Evolutionary conservation across 805 yeast species (phyloP), one percentile per base, ranked within the genome.

Genomic region (Myxozyma geophila): DNA sequence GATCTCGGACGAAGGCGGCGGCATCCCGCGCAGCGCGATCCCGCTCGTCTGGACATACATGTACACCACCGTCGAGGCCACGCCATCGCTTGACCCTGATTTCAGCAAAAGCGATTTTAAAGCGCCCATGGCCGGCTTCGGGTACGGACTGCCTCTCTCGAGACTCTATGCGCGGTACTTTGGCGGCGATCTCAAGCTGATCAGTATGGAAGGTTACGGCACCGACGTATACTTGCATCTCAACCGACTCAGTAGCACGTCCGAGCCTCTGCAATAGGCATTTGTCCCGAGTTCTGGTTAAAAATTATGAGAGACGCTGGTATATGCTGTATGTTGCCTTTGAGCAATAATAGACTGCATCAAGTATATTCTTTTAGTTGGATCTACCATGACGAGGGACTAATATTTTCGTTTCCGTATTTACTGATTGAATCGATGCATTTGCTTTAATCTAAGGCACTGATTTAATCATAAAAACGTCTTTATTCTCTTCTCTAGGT

Each of bases 71-170:
- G 96, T 92, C 54, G 85, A 86, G 70, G 82, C 85, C 58, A 83
- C 88, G 6, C 93, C 93, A 0, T 82, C 80, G 23, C 76, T 87
- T 54, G 90, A 86, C 64, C 82, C 83, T 1, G 88, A 85, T 47
- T 74, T 78, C 46, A 80, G 81, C 67, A 85, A 84, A 70, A 79
- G 85, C 23, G 88, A 87, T 63, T 87, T 89, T 77, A 84, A 84
- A 73, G 96, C 96, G 0, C 97, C 97, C 63, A 88, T 91, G 89
- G 96, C 96, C 57, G 97, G 97, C 0, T 88, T 89, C 69, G 97
- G 97, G 36, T 92, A 91, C 72, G 97, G 97, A 0, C 80, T 91
- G 70, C 96, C 97, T 1, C 86, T 92, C 59, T 87, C 95, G 54
- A 77, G 97, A 63, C 80, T 91, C 44, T 92, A 92, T 70, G 92